Evolutionary conservation across 1,139 yeast species (phyloP).

Genomic region (Dujonia santamariae): DNA sequence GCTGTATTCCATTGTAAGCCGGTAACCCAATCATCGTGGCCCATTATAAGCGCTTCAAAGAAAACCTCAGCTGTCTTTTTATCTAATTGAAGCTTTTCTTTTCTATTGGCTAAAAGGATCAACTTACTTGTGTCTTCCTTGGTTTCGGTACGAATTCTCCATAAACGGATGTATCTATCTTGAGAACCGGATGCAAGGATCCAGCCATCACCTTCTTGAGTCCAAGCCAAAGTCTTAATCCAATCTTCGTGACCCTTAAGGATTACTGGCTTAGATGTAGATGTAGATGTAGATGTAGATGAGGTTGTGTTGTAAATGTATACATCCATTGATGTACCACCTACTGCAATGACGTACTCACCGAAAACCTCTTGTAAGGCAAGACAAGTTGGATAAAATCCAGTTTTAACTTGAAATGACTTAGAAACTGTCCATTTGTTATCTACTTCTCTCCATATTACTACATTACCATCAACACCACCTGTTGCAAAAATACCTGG

Average conservation of each 20-base stretch:
- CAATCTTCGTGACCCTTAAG: slow-evolving; percentile 92
- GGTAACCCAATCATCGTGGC: slow-evolving; percentile 98
- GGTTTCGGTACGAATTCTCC: slow-evolving; percentile 68
- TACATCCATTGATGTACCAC: slow-evolving; percentile 56
- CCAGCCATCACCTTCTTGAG: slow-evolving; percentile 44
- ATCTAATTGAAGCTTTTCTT: slow-evolving; percentile 35
- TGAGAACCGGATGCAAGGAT: slow-evolving; percentile 85
- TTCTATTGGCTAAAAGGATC: slow-evolving; percentile 60
- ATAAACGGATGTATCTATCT: slow-evolving; percentile 82
- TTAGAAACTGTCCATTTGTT: slow-evolving; percentile 24
- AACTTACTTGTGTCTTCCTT: slow-evolving; percentile 57
- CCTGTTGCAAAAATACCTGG: slow-evolving; percentile 53
- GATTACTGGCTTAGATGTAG: slow-evolving; percentile 33
- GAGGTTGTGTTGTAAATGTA: slow-evolving; percentile 3
- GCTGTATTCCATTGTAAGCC: slow-evolving; percentile 77
- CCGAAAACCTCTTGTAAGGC: slow-evolving; percentile 45
- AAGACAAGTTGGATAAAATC: slow-evolving; percentile 65
- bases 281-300: background rate
- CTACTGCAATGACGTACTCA: slow-evolving; percentile 64
- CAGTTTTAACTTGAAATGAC: slow-evolving; percentile 38
- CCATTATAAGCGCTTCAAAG: slow-evolving; percentile 92
- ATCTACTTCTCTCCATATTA: slow-evolving; percentile 42
- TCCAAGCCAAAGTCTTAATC: slow-evolving; percentile 73
- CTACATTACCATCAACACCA: slow-evolving; percentile 59
- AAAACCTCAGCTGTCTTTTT: slow-evolving; percentile 25